phyloP scores from a whole-genome alignment of 208 protist species.

The Leishmania major region DNA sequence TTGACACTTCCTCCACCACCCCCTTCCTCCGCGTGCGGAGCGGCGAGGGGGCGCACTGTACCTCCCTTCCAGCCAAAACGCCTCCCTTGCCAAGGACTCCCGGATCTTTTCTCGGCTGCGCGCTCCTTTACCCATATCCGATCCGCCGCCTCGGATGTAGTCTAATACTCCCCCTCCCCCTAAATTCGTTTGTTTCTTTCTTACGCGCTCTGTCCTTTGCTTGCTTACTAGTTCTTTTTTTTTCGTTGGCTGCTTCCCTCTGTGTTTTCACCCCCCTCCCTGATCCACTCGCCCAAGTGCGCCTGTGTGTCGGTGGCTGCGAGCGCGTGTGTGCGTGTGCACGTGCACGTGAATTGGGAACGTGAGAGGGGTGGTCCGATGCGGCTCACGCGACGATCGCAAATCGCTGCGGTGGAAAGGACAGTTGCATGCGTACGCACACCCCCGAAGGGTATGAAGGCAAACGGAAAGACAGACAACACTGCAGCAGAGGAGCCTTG shows the following conservation, averaged over 20 bases:
- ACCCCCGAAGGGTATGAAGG: neutral
- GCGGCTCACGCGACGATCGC: neutral
- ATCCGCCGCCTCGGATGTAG: neutral
- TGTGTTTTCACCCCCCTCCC: neutral
- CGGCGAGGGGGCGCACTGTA: neutral
- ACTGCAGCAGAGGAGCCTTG: neutral
- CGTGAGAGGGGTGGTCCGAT: neutral
- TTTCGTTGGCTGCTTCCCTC: neutral
- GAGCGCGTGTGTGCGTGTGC: neutral
- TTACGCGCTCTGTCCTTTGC: neutral
- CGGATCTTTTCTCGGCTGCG: neutral
- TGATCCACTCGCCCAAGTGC: neutral
- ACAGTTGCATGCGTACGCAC: neutral
- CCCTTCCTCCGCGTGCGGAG: neutral
- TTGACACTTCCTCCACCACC: neutral
- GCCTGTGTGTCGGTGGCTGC: neutral
- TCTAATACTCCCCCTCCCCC: neutral
- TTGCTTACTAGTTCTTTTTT: neutral
- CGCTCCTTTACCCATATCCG: neutral
- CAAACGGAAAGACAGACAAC: neutral
- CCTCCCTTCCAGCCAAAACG: neutral
- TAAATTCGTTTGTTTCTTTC: neutral
- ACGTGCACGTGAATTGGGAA: neutral
- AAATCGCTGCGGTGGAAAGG: neutral
- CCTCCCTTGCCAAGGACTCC: neutral